Evolutionary conservation across 352 stramenopile genomes (phyloP).

Genomic region (Phytophthora podocarpi): DNA sequence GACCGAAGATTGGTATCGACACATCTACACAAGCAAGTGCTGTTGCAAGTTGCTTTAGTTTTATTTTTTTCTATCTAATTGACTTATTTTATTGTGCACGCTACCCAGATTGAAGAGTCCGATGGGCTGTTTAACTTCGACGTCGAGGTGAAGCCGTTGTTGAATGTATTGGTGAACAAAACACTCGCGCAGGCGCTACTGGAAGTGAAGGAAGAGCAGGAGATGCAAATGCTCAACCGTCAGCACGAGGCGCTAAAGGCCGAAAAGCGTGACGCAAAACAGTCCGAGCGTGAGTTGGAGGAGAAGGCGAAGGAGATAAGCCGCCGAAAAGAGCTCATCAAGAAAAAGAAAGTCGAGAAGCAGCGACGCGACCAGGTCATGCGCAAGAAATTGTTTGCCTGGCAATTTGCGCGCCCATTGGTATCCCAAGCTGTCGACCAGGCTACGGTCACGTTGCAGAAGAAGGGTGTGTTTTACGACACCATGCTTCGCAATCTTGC

Average conservation of each 20-base stretch:
- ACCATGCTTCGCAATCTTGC: conserved; percentile 54
- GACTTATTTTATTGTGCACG: neutral
- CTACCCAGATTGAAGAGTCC: conserved; percentile 65
- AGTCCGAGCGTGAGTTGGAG: conserved; percentile 55
- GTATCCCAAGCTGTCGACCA: conserved; percentile 43
- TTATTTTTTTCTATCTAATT: neutral
- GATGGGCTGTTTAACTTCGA: conserved; percentile 87
- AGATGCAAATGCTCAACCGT: conserved; percentile 54
- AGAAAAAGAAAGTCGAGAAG: conserved; percentile 49
- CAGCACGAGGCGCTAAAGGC: conserved; percentile 48
- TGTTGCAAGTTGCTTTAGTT: neutral
- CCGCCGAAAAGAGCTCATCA: conserved; percentile 53
- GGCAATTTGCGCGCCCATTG: conserved; percentile 59
- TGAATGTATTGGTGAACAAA: conserved; percentile 83
- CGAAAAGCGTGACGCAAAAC: conserved; percentile 48
- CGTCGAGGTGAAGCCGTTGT: conserved; percentile 69
- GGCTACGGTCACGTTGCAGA: conserved; percentile 36
- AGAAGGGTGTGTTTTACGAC: conserved; percentile 73
- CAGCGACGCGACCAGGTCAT: conserved; percentile 45
- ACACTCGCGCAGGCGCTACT: conserved; percentile 77
- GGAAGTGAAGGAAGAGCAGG: conserved; percentile 80
- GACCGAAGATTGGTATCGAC: conserved; percentile 78
- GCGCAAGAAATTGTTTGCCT: conserved; percentile 62
- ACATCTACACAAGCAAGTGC: conserved; percentile 60
- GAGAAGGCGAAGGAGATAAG: conserved; percentile 55